These are phyloP conservation scores for Mycena kentingensis DNA, from an alignment of 768 basidiomycete species.

Conservation along the genomic window DNA sequence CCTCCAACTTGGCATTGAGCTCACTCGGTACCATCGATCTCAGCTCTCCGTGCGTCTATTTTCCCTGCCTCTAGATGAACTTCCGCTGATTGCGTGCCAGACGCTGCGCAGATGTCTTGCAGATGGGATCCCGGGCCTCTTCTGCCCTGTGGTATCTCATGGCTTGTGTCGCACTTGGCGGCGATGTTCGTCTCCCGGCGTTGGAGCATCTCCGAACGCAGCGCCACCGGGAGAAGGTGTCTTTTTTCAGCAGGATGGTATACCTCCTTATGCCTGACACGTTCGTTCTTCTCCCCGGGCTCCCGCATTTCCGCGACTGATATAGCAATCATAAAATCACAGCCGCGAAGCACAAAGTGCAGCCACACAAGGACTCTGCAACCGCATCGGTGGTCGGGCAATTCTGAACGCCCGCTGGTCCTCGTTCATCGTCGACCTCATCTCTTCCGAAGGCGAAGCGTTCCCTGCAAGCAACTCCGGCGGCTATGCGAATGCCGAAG, in stretches of 20 bases:
- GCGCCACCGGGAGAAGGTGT: constrained; percentile 5
- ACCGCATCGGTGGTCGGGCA: background rate
- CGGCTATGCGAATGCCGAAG: background rate
- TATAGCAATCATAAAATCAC: background rate
- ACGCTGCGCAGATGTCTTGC: background rate
- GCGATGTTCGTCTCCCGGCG: constrained; percentile 3
- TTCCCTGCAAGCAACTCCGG: background rate
- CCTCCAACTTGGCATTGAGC: constrained; percentile 3
- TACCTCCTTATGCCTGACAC: constrained; percentile 14
- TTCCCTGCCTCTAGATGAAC: background rate
- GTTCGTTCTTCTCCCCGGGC: background rate
- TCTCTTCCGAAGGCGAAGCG: background rate
- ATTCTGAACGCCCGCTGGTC: background rate
- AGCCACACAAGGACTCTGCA: background rate
- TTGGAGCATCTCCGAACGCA: background rate
- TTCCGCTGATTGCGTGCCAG: background rate
- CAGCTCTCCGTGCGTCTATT: background rate
- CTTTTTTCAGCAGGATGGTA: constrained; percentile 15
- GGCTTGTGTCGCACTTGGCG: constrained; percentile 13
- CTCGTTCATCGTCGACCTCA: constrained; percentile 3
- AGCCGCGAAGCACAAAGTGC: background rate
- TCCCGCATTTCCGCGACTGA: background rate
- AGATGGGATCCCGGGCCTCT: constrained; percentile 1
- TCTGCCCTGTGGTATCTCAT: constrained; percentile 14
- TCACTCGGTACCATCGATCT: background rate